Percentiles rank a stretch among this genome's conserved stretches.
These are phyloP conservation scores for Ensete glaucum DNA, from an alignment of 176 grass and related monocot species.

Conservation along the genomic window DNA sequence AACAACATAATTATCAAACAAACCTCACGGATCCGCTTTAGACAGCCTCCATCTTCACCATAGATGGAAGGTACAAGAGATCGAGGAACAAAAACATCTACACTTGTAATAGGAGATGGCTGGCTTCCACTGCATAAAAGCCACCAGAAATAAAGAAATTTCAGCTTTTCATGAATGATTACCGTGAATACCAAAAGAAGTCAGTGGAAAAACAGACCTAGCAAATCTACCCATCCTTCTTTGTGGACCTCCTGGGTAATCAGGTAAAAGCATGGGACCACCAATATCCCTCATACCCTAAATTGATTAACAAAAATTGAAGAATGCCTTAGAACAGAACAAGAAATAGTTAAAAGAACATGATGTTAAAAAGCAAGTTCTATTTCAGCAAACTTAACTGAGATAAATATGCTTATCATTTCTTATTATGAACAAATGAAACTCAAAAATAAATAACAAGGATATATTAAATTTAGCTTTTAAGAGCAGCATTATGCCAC, in stretches of 20 bases:
- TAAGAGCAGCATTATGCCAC: no score
- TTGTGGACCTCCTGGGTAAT: slow-evolving; percentile 41
- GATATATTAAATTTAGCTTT: no score
- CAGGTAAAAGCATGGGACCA: slow-evolving; percentile 40
- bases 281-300: slow-evolving; percentile 47
- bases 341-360: slow-evolving; percentile 15
- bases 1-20: slow-evolving; percentile 6
- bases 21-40: slow-evolving; percentile 74
- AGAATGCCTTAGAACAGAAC: slow-evolving; percentile 2
- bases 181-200: slow-evolving; percentile 5
- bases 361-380: not conserved
- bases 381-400: not conserved
- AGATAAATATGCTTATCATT: not conserved
- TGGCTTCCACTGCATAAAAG: slow-evolving; percentile 42
- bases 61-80: slow-evolving; percentile 52
- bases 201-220: slow-evolving; percentile 36
- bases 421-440: not conserved
- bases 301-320: not conserved
- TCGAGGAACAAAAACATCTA: slow-evolving; percentile 76
- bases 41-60: slow-evolving; percentile 82
- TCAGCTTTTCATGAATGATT: slow-evolving; percentile 11
- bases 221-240: slow-evolving; percentile 62
- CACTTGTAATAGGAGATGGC: slow-evolving; percentile 48
- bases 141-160: not conserved
- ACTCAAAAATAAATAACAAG: no score